Conservation (phyloP, 2,329 filamentous ascomycete species). For the Colletotrichum truncatum region DNA sequence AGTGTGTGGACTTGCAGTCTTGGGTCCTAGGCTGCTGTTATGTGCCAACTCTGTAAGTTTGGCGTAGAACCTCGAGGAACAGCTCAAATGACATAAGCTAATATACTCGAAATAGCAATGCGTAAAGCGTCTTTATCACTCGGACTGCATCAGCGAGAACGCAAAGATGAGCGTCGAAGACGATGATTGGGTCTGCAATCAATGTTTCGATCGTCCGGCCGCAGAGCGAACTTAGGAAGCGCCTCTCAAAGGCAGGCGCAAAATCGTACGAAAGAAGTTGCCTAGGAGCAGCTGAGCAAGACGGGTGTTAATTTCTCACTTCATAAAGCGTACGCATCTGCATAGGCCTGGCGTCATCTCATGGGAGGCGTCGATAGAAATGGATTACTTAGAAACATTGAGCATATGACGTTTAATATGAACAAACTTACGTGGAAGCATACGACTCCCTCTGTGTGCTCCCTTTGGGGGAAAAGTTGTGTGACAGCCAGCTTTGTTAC, state of each 20-base stretch:
- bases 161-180: slow-evolving; percentile 40
- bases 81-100: slow-evolving; percentile 23
- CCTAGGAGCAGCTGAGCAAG: neutral
- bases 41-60: slow-evolving; percentile 60
- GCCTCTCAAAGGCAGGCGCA: neutral
- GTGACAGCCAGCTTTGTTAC: too few species aligned
- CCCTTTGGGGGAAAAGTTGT: too few species aligned
- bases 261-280: neutral
- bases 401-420: slow-evolving; percentile 1
- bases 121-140: slow-evolving; percentile 56
- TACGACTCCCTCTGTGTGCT: too few species aligned
- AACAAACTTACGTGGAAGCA: neutral
- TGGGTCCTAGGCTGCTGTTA: slow-evolving; percentile 56
- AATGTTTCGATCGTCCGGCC: slow-evolving; percentile 2
- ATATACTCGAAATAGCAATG: slow-evolving; percentile 47
- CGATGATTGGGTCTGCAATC: slow-evolving; percentile 38
- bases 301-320: neutral
- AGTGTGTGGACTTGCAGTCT: slow-evolving; percentile 57
- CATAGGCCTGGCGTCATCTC: slow-evolving; percentile 13
- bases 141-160: slow-evolving; percentile 49
- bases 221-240: slow-evolving; percentile 4
- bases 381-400: neutral
- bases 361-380: slow-evolving; percentile 1
- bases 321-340: slow-evolving; percentile 18
- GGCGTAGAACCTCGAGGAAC: slow-evolving; percentile 18